Evolutionary conservation across 768 basidiomycete genomes (phyloP).

Genomic region (Podaxis carcinomalis): DNA sequence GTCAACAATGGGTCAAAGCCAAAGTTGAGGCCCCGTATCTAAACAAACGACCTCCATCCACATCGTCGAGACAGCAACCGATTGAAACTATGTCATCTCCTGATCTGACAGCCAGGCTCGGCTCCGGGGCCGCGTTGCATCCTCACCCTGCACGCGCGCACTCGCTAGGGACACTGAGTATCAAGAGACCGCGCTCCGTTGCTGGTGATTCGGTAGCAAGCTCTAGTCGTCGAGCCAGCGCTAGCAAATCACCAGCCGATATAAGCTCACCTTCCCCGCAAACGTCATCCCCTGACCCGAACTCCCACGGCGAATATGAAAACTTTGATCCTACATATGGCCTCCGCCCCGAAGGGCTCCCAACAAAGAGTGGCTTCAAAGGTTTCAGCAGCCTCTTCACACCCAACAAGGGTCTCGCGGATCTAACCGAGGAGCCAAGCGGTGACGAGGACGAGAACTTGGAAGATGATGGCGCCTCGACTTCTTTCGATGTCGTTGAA

Average conservation of each 20-base stretch:
- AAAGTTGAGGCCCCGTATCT: slow-evolving; percentile 92
- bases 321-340: slow-evolving; percentile 97
- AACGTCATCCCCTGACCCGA: slow-evolving; percentile 19
- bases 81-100: slow-evolving; percentile 40
- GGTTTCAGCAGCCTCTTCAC: slow-evolving; percentile 73
- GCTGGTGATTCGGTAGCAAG: slow-evolving; percentile 39
- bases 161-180: slow-evolving; percentile 18
- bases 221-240: slow-evolving; percentile 19
- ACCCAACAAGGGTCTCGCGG: slow-evolving; percentile 67
- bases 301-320: slow-evolving; percentile 48
- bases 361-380: slow-evolving; percentile 76
- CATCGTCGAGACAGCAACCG: slow-evolving; percentile 24
- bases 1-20: slow-evolving; percentile 93
- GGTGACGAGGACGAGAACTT: slow-evolving; percentile 41
- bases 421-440: slow-evolving; percentile 65
- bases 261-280: slow-evolving; percentile 16
- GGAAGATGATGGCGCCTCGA: slow-evolving; percentile 33
- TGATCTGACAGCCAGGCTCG: slow-evolving; percentile 25
- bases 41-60: slow-evolving; percentile 41
- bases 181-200: slow-evolving; percentile 33
- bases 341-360: slow-evolving; percentile 86
- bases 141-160: slow-evolving; percentile 22
- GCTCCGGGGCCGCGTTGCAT: slow-evolving; percentile 14
- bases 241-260: slow-evolving; percentile 12
- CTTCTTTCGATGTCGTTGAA: slow-evolving; percentile 61